These are phyloP conservation scores for Lasiosphaeriaceae sp. DNA, from an alignment of 495 filamentous ascomycete species.

Conservation along the genomic window DNA sequence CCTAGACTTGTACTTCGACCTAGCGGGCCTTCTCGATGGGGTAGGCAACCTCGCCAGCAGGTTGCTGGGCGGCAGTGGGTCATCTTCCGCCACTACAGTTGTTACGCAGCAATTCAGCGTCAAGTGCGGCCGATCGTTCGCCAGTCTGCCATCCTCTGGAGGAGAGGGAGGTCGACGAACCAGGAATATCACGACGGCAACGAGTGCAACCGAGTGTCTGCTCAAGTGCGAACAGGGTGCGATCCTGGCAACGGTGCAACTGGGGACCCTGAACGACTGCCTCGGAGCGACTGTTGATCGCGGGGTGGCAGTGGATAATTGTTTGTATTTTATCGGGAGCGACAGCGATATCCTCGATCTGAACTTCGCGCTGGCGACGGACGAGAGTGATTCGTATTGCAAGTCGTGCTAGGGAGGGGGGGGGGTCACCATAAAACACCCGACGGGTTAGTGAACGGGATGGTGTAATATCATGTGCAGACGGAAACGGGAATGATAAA, in stretches of 20 bases:
- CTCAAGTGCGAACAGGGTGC: slow-evolving; percentile 6
- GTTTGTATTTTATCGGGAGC: slow-evolving; percentile 13
- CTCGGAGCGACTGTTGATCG: slow-evolving; percentile 9
- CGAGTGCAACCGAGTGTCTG: slow-evolving; percentile 6
- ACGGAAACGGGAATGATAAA: too few species aligned
- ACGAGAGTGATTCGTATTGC: background rate
- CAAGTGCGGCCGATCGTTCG: slow-evolving; percentile 7
- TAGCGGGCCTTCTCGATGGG: slow-evolving; percentile 3
- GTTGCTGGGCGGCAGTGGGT: background rate
- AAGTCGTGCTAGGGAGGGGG: background rate
- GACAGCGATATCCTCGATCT: slow-evolving; percentile 6
- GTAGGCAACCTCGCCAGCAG: slow-evolving; percentile 1
- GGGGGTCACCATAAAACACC: too few species aligned
- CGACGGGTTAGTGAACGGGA: background rate
- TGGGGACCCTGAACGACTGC: slow-evolving; percentile 6
- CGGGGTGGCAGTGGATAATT: slow-evolving; percentile 6
- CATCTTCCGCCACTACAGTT: background rate
- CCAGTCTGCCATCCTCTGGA: background rate
- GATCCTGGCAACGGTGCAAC: background rate
- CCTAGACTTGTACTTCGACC: slow-evolving; percentile 10
- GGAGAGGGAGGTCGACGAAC: too few species aligned
- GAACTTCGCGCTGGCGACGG: background rate
- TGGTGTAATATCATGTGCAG: background rate
- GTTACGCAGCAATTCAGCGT: slow-evolving; percentile 4
- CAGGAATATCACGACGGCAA: slow-evolving; percentile 7